Conservation (phyloP, 2,329 filamentous ascomycete species). For the Gyromitra esculenta region DNA sequence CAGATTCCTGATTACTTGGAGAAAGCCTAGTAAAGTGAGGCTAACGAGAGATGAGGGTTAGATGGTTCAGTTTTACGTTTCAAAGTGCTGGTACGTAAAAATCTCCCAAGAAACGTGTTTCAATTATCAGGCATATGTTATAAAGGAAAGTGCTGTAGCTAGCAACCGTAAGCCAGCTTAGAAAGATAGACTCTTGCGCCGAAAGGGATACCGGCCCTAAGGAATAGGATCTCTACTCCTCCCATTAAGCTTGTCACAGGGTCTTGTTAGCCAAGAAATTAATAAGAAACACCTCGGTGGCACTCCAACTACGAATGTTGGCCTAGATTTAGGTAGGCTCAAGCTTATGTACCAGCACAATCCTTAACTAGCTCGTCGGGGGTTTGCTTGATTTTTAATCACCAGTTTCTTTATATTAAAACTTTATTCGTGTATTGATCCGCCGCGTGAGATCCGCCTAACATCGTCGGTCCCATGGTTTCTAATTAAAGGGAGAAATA, state of each 20-base stretch:
- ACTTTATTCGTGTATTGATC: background rate
- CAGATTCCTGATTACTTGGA: no score
- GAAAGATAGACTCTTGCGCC: background rate
- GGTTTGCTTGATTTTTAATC: no score
- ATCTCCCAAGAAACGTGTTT: background rate
- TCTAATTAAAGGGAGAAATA: background rate
- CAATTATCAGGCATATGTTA: background rate
- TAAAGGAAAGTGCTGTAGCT: no score
- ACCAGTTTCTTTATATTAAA: background rate
- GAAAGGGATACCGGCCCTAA: no score
- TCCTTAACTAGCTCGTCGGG: no score
- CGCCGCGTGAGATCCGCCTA: no score
- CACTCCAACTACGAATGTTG: background rate
- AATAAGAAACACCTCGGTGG: no score
- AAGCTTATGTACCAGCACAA: no score
- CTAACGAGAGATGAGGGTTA: background rate
- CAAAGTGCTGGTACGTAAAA: background rate
- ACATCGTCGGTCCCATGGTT: background rate
- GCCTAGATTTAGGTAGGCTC: background rate
- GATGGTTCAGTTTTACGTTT: background rate
- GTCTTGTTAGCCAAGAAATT: no score
- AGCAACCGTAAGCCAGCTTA: no score
- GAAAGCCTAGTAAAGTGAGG: background rate
- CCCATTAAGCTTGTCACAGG: no score
- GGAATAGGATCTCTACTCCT: no score